These are phyloP conservation scores for Malassezia caprae DNA, from an alignment of 1,284 basidiomycete genomes.

Conservation along the genomic window DNA sequence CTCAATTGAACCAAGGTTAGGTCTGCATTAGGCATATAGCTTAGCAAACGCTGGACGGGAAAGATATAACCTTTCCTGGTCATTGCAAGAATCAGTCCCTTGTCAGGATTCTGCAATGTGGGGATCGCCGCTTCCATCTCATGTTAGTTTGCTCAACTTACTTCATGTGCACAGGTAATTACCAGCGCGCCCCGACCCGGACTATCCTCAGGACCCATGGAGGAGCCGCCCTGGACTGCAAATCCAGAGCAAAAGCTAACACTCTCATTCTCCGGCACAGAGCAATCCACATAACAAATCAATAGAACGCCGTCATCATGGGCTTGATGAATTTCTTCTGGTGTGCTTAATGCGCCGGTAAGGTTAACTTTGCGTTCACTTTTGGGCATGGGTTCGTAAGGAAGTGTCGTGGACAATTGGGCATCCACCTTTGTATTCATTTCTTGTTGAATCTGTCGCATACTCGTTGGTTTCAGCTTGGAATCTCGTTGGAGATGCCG, in stretches of 20 bases:
- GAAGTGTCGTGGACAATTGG: slow-evolving; percentile 38
- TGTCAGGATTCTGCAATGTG: not conserved
- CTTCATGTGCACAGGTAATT: slow-evolving; percentile 61
- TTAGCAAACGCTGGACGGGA: slow-evolving; percentile 54
- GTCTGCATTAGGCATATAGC: slow-evolving; percentile 58
- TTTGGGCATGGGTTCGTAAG: slow-evolving; percentile 36
- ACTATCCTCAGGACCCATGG: slow-evolving; percentile 25
- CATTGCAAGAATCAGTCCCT: slow-evolving; percentile 46
- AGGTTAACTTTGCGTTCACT: slow-evolving; percentile 25
- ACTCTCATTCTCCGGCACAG: slow-evolving; percentile 50
- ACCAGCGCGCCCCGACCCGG: slow-evolving; percentile 51
- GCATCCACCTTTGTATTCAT: not conserved
- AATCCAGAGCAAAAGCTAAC: slow-evolving; percentile 60
- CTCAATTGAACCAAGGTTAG: slow-evolving; percentile 50
- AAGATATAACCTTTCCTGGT: slow-evolving; percentile 49
- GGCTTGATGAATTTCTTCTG: slow-evolving; percentile 24
- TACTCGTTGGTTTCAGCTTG: not conserved
- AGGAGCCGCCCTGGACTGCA: slow-evolving; percentile 50
- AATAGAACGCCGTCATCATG: slow-evolving; percentile 53
- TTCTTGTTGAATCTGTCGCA: not conserved
- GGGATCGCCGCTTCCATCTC: slow-evolving; percentile 3
- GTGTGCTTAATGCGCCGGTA: slow-evolving; percentile 27
- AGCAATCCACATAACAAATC: slow-evolving; percentile 55
- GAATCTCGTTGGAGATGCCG: not conserved
- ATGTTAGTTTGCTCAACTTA: slow-evolving; percentile 31